Percentiles rank a stretch among this genome's conserved stretches.
Evolutionary conservation across 768 basidiomycete genomes (phyloP).

Genomic region (Mycena albidolilacea): DNA sequence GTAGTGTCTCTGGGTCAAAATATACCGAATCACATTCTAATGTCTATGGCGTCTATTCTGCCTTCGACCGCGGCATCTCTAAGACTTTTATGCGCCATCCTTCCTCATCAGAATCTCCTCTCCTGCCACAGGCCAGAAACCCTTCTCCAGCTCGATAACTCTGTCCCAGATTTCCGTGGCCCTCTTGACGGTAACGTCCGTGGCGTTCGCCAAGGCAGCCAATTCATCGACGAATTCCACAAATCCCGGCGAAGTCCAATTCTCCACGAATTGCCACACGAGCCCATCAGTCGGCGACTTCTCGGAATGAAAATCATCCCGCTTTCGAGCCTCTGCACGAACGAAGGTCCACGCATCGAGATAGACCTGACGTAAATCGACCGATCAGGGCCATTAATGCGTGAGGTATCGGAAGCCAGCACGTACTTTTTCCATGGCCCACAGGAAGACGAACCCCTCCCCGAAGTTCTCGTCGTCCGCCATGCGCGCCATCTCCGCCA

Average conservation of each 20-base stretch:
- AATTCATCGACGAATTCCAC: conserved; percentile 66
- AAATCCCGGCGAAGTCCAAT: conserved; percentile 75
- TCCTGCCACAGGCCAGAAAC: conserved; percentile 68
- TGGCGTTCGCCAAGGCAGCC: conserved; percentile 61
- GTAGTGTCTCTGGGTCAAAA: no score
- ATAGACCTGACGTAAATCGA: conserved; percentile 64
- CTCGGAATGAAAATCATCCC: conserved; percentile 6
- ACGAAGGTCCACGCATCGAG: conserved; percentile 78
- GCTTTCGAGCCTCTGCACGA: conserved; percentile 38
- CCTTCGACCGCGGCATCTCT: neutral
- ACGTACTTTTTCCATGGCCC: conserved; percentile 76
- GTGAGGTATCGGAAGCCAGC: no score
- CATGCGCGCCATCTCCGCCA: conserved; percentile 77
- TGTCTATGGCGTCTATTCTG: no score
- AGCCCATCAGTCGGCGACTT: conserved; percentile 42
- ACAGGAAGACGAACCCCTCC: conserved; percentile 80
- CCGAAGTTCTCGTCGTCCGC: conserved; percentile 61
- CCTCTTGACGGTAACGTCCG: conserved; percentile 53
- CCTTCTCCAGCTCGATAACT: conserved; percentile 72
- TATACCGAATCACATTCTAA: no score
- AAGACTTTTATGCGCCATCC: neutral
- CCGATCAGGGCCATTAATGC: no score
- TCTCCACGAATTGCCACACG: conserved; percentile 66
- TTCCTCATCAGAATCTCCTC: conserved; percentile 46
- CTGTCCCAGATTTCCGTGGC: conserved; percentile 70